Percentiles rank a stretch among this genome's conserved stretches.
Evolutionary conservation across 1,284 basidiomycete genomes (phyloP).

Genomic region (Schizophyllum amplum): DNA sequence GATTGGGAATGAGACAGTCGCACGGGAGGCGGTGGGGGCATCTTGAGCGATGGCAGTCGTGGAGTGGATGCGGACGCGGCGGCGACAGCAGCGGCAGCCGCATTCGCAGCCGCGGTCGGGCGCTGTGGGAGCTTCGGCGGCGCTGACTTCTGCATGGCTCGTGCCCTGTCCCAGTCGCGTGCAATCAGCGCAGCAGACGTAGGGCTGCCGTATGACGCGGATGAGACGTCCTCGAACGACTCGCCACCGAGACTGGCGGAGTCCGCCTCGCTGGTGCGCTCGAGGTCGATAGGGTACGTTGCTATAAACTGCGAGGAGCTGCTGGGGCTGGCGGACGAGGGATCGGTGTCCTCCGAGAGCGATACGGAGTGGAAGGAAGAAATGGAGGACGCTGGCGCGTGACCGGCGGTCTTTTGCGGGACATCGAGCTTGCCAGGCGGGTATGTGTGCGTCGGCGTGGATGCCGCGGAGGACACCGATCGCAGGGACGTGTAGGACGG

Average conservation of each 20-base stretch:
- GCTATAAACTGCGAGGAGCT: conserved; percentile 24
- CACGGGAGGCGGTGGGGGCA: conserved; percentile 15
- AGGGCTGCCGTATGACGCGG: conserved; percentile 8
- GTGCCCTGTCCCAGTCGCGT: conserved; percentile 34
- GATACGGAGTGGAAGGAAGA: conserved; percentile 79
- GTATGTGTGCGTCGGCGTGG: conserved; percentile 44
- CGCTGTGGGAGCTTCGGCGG: conserved; percentile 51
- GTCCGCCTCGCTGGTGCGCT: conserved; percentile 34
- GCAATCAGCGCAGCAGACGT: conserved; percentile 20
- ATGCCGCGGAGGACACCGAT: conserved; percentile 31
- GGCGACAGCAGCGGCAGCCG: conserved; percentile 16
- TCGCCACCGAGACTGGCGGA: conserved; percentile 48
- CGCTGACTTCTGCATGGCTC: conserved; percentile 23
- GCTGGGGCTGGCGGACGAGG: conserved; percentile 29
- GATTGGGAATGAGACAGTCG: conserved; percentile 11
- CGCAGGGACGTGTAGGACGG: conserved; percentile 44
- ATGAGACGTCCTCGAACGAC: conserved; percentile 63
- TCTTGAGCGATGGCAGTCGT: conserved; percentile 13
- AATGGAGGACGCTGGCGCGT: conserved; percentile 60
- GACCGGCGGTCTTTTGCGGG: conserved; percentile 27
- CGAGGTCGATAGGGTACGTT: conserved; percentile 15
- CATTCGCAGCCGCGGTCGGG: conserved; percentile 20
- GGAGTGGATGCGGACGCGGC: conserved; percentile 18
- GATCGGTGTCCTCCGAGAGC: conserved; percentile 48
- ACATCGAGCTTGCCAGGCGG: conserved; percentile 37